Conservation (phyloP, 257 asterid genomes). For the Rubia yunnanensis region DNA sequence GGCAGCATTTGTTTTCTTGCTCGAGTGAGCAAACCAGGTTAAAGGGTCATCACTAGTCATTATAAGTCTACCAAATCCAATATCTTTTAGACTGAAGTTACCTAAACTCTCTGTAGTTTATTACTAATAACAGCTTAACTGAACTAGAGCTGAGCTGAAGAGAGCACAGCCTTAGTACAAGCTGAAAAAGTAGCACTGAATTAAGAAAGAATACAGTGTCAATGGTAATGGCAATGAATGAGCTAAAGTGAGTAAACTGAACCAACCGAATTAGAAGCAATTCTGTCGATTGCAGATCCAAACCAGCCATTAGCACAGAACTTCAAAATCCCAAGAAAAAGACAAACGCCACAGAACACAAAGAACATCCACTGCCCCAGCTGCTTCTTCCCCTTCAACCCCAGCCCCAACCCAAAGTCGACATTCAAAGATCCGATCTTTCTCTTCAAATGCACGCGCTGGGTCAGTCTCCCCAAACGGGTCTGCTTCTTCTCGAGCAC, state of each 20-base stretch:
- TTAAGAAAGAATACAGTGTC: neutral
- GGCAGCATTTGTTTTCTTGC: slow-evolving; percentile 4
- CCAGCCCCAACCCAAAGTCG: slow-evolving; percentile 73
- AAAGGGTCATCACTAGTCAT: slow-evolving; percentile 1
- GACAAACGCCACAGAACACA: slow-evolving; percentile 67
- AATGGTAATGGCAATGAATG: neutral
- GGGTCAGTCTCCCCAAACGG: slow-evolving; percentile 54
- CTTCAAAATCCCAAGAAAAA: slow-evolving; percentile 73
- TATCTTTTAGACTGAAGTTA: neutral
- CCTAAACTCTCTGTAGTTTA: neutral
- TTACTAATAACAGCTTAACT: neutral
- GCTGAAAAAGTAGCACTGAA: neutral
- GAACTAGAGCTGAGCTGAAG: too few relatives aligned
- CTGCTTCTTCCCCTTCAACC: slow-evolving; percentile 56
- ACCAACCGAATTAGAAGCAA: slow-evolving; percentile 55
- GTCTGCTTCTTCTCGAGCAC: slow-evolving; percentile 38
- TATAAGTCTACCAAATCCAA: neutral
- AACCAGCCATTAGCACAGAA: slow-evolving; percentile 91
- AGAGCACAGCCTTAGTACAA: too few relatives aligned
- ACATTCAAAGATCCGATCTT: slow-evolving; percentile 53
- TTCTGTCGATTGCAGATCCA: slow-evolving; percentile 79
- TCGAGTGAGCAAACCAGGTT: neutral
- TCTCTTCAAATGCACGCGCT: slow-evolving; percentile 68
- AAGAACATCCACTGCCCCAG: slow-evolving; percentile 80
- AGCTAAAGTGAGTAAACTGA: slow-evolving; percentile 6